Conservation (phyloP, 2,329 filamentous ascomycete species). For the Aspergillus fijiensis region DNA sequence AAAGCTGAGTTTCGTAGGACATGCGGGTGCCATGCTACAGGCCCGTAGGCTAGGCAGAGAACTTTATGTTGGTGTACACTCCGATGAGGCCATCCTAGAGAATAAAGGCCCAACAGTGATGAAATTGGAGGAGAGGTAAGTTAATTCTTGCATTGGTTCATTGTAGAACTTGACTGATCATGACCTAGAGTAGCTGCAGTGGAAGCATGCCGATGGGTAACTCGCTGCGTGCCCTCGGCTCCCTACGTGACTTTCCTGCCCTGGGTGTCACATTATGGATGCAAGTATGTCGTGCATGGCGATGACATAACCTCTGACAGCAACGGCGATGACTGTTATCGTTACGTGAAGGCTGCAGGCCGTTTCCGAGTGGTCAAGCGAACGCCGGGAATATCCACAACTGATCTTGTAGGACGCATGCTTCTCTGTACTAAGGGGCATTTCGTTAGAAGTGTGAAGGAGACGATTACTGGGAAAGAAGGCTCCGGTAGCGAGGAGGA, state of each 20-base stretch:
- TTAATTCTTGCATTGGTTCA: slow-evolving; percentile 9
- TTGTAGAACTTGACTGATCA: slow-evolving; percentile 7
- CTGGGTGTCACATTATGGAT: slow-evolving; percentile 95
- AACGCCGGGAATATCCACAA: slow-evolving; percentile 94
- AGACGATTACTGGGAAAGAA: slow-evolving; percentile 67
- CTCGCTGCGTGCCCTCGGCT: slow-evolving; percentile 75
- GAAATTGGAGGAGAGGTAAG: slow-evolving; percentile 79
- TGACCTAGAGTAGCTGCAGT: slow-evolving; percentile 72
- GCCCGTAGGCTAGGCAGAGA: slow-evolving; percentile 86
- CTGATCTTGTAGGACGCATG: slow-evolving; percentile 97
- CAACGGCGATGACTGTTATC: slow-evolving; percentile 92
- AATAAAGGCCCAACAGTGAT: slow-evolving; percentile 99
- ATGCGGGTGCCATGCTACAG: slow-evolving; percentile 95
- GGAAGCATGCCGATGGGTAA: slow-evolving; percentile 93
- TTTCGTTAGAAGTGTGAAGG: slow-evolving; percentile 80
- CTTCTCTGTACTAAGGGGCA: slow-evolving; percentile 91
- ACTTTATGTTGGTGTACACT: slow-evolving; percentile 90
- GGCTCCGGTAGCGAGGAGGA: slow-evolving; percentile 70
- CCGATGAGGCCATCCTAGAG: slow-evolving; percentile 89
- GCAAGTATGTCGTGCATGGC: slow-evolving; percentile 92
- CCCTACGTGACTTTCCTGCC: slow-evolving; percentile 92
- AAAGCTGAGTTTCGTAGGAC: slow-evolving; percentile 56
- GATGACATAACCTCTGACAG: slow-evolving; percentile 97
- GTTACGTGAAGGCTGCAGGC: slow-evolving; percentile 90
- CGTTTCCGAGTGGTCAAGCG: slow-evolving; percentile 96